Conservation (phyloP, 2,329 filamentous ascomycete species). For the Calonectria pteridis region DNA sequence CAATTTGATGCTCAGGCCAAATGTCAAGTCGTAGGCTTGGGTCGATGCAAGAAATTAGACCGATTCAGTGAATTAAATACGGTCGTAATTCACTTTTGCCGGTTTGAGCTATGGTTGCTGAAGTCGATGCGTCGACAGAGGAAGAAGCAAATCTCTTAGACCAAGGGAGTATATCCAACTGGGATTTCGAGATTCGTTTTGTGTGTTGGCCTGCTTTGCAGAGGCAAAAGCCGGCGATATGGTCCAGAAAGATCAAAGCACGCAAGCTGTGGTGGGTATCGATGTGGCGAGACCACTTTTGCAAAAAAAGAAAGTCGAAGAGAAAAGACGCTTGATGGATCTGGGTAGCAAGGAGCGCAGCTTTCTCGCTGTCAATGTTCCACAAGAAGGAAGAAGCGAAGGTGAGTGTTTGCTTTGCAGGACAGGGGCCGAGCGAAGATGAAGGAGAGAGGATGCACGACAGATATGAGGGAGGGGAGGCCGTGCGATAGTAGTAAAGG, state of each 20-base stretch:
- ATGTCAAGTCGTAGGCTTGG: constrained; percentile 14
- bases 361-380: constrained; percentile 37
- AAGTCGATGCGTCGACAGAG: background rate
- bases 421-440: constrained; percentile 6
- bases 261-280: constrained; percentile 16
- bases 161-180: background rate
- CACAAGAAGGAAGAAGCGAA: constrained; percentile 39
- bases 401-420: constrained; percentile 35
- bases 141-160: background rate
- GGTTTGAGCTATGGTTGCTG: background rate
- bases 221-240: background rate
- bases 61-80: background rate
- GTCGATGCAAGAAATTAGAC: constrained; percentile 7
- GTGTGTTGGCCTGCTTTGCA: background rate
- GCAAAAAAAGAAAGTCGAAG: constrained; percentile 13
- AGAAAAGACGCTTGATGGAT: constrained; percentile 24
- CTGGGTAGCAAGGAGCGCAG: constrained; percentile 41
- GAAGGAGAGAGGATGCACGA: constrained; percentile 32
- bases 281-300: constrained; percentile 1
- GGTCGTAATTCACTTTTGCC: background rate
- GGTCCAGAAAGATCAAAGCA: background rate
- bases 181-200: background rate
- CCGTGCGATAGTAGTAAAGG: constrained; percentile 17
- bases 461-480: constrained; percentile 15
- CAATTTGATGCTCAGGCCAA: constrained; percentile 6